Base-by-base conservation (phyloP, 371 early-diverging fungal genomes). In the Quaeritorhiza haematococci region DNA sequence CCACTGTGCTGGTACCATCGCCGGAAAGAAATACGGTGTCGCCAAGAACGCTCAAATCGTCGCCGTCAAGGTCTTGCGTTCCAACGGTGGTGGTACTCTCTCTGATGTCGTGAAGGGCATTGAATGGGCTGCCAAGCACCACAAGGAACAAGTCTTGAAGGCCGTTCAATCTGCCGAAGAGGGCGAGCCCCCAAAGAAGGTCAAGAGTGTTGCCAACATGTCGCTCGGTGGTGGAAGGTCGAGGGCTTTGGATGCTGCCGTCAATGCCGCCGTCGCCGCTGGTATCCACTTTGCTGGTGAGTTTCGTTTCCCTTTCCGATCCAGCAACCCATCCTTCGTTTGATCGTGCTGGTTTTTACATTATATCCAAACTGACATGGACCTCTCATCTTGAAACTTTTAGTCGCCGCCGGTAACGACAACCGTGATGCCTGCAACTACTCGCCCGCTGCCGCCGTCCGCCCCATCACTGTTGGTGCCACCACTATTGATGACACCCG, bases 31-130 rank as follows among this genome's bases (percentile, higher is more conserved):
- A 2, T 74, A 67, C 58, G 91, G 89, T 28, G 78, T 88, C 13
- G 84, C 88, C 28, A 87, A 84, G 66, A 75, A 82, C 26, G 81
- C 74, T 23, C 74, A 61, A 19, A 24, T 90, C 5, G 74, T 86
- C 42, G 85, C 84, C 0, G 85, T 88, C 44, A 86, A 86, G 62
- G 81, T 77, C 28, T 55, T 83, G 15, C 61, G 67, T 45, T 61
- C 63, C 0, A 58, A 65, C 33, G 72, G 73, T 1, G 32, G 59
- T 33, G 68, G 69, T 10, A 15, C 53, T 28, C 53, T 33, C 33
- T 35, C 45, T 8, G 58, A 35, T 8, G 59, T 62, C 30, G 58
- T 60, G 19, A 72, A 72, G 35, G 67, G 56, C 2, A 45, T 83
- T 15, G 53, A 66, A 28, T 55, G 71, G 72, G 67, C 66, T 35